phyloP scores from a whole-genome alignment of 805 yeast genomes.

The Saturnispora hagleri region DNA sequence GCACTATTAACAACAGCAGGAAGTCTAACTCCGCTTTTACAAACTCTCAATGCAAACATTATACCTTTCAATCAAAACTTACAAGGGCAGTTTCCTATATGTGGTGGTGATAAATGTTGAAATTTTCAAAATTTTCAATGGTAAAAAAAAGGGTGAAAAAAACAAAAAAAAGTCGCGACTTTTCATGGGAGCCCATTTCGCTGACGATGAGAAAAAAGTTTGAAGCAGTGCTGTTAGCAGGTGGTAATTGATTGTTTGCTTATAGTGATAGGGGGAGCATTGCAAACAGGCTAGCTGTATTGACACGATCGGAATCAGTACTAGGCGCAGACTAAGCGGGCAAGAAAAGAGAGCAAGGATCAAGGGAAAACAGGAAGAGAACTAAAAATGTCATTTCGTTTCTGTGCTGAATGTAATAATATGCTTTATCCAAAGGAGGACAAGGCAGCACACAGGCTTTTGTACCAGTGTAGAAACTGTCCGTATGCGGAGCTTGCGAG shows the following conservation, averaged over 20 bases:
- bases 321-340: too few species aligned
- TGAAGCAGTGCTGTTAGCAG: not conserved
- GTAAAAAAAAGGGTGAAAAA: not conserved
- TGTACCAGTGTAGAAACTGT: constrained; percentile 93
- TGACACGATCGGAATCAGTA: too few species aligned
- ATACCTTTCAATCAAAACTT: not conserved
- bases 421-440: constrained; percentile 98
- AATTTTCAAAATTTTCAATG: not conserved
- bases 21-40: constrained; percentile 8
- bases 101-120: not conserved
- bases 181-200: not conserved
- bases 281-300: too few species aligned
- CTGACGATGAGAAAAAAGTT: not conserved
- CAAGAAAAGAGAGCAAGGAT: too few species aligned
- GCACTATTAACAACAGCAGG: not conserved
- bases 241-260: not conserved
- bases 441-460: constrained; percentile 60
- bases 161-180: not conserved
- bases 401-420: constrained; percentile 95
- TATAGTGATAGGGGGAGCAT: not conserved
- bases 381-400: constrained; percentile 58
- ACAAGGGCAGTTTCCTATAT: not conserved
- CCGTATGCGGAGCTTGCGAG: constrained; percentile 88
- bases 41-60: constrained; percentile 11
- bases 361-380: not conserved